These are phyloP conservation scores for Leishmania martiniquensis DNA, from an alignment of 208 protist species.

Conservation along the genomic window DNA sequence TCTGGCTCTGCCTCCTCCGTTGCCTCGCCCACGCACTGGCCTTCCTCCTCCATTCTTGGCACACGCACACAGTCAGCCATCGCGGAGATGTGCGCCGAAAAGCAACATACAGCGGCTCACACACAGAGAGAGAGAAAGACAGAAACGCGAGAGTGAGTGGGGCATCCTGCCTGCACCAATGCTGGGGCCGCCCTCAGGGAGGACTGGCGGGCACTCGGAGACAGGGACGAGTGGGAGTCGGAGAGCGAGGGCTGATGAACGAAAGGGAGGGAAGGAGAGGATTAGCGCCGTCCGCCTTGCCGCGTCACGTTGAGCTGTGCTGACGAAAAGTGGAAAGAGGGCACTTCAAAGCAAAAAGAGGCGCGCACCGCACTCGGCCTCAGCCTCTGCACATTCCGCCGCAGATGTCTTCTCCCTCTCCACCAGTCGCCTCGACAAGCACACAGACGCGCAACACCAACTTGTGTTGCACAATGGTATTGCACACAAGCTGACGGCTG, in stretches of 20 bases:
- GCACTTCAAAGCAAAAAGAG: neutral
- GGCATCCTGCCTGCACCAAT: neutral
- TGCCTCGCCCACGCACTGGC: neutral
- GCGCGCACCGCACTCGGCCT: neutral
- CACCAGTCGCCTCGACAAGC: neutral
- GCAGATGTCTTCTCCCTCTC: neutral
- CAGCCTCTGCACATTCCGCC: neutral
- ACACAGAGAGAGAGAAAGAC: neutral
- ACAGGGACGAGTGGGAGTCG: neutral
- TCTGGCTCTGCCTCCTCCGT: neutral
- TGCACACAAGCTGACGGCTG: neutral
- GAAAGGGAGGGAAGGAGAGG: neutral
- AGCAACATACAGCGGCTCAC: neutral
- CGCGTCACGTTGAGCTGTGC: neutral
- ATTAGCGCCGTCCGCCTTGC: neutral
- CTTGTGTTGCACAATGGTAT: neutral
- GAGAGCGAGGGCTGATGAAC: neutral
- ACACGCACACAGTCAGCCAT: neutral
- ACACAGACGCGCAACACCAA: neutral
- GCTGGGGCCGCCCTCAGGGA: neutral
- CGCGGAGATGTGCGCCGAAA: neutral
- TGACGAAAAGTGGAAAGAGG: neutral
- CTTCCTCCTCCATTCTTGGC: slow-evolving; percentile 2
- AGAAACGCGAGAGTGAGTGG: neutral
- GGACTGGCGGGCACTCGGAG: neutral